phyloP scores from a whole-genome alignment of 2,329 filamentous ascomycete species.

The Sporothrix luriei region DNA sequence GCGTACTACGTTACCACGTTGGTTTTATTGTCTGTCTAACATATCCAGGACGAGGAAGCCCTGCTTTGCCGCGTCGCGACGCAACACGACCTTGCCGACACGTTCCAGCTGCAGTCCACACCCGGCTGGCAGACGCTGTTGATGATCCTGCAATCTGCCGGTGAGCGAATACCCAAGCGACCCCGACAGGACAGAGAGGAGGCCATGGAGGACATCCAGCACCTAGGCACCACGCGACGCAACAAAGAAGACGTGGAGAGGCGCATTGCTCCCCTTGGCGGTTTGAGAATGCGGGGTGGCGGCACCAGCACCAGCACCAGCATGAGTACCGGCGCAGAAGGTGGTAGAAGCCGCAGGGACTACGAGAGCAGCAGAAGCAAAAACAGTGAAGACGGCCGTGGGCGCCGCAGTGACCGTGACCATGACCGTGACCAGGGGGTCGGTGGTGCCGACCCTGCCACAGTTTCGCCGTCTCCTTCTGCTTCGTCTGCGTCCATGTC shows the following conservation, averaged over 20 bases:
- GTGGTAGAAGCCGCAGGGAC: neutral
- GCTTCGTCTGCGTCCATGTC: conserved; percentile 1
- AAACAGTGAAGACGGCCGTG: conserved; percentile 3
- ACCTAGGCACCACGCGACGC: conserved; percentile 23
- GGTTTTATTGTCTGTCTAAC: neutral
- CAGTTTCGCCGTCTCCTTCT: neutral
- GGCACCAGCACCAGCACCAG: no score
- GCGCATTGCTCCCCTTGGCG: conserved; percentile 20
- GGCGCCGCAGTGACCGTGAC: neutral
- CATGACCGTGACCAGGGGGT: no score
- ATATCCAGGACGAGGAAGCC: conserved; percentile 76
- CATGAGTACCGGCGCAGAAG: no score
- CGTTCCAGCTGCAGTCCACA: conserved; percentile 80
- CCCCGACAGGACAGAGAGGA: conserved; percentile 42
- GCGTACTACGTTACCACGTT: neutral
- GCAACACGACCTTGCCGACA: conserved; percentile 76
- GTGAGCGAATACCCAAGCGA: conserved; percentile 91
- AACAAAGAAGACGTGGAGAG: conserved; percentile 4
- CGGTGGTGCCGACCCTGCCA: neutral
- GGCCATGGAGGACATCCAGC: conserved; percentile 31
- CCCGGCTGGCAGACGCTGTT: conserved; percentile 92
- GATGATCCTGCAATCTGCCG: conserved; percentile 91
- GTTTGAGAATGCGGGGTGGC: conserved; percentile 2
- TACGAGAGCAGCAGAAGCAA: no score
- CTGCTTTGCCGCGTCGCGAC: conserved; percentile 84